Evolutionary conservation across 2,329 filamentous ascomycete genomes (phyloP), one percentile per base, ranked within the genome.

Genomic region (Paecilomyces formosus): DNA sequence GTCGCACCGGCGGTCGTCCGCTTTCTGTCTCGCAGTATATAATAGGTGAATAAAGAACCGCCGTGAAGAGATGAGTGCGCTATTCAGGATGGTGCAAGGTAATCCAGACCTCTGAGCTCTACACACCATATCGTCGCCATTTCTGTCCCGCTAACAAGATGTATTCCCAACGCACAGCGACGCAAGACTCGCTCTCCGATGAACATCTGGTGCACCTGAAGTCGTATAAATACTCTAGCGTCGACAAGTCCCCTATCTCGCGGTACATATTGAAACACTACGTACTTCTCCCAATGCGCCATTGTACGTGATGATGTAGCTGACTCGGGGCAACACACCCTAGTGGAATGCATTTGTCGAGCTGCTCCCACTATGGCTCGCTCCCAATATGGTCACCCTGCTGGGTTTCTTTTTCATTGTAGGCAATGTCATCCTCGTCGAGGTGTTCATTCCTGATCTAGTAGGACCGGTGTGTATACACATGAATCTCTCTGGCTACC

Each of bases 321-420:
- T 55, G 26, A 35, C 45, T 21, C 35, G 15, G 30, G 21, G 6
- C 45, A 54, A 49, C 35, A 22, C 15, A 21, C 54, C 66, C 69
- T 75, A 97, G 93, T 99, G 94, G 94, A 97, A 97, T 84, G 90
- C 87, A 64, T 92, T 92, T 67, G 94, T 97, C 67, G 87, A 96
- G 72, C 78, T 97, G 50, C 78, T 99, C 68, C 94, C 94, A 63
- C 78, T 97, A 85, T 99, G 93, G 92, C 84, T 99, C 57, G 94
- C 94, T 28, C 94, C 94, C 33, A 99, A 99, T 72, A 94, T 97
- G 87, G 93, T 99, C 60, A 99, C 94, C 64, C 81, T 99, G 24
- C 76, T 97, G 54, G 94, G 94, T 59, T 99, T 97, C 82, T 87
- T 89, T 77, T 97, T 93, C 80, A 95, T 99, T 66, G 78, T 99